Percentiles rank a stretch among this genome's conserved stretches.
phyloP scores from a whole-genome alignment of 768 basidiomycete species.

The Coprinellus aureogranulatus region DNA sequence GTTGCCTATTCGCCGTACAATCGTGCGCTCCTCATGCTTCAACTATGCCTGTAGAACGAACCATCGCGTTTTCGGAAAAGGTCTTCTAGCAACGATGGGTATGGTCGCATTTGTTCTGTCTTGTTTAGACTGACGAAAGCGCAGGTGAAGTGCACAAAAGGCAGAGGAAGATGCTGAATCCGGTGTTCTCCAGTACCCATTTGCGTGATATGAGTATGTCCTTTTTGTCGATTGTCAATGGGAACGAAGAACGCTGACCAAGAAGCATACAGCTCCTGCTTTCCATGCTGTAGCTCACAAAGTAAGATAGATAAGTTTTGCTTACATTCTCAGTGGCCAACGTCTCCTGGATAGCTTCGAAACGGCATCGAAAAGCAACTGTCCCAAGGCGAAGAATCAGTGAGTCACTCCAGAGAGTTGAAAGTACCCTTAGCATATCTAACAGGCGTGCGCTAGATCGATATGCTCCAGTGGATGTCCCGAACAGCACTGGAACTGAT shows the following conservation, averaged over 20 bases:
- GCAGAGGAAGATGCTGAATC: slow-evolving; percentile 38
- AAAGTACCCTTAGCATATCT: neutral
- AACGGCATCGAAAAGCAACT: slow-evolving; percentile 22
- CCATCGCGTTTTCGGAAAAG: slow-evolving; percentile 5
- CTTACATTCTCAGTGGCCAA: slow-evolving; percentile 11
- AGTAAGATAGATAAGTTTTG: slow-evolving; percentile 12
- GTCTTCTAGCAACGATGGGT: slow-evolving; percentile 9
- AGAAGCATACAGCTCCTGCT: slow-evolving; percentile 25
- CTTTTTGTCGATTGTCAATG: neutral
- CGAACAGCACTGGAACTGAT: slow-evolving; percentile 9
- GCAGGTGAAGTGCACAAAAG: slow-evolving; percentile 42
- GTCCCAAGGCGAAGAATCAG: slow-evolving; percentile 26
- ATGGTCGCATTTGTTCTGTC: neutral
- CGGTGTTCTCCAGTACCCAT: slow-evolving; percentile 34
- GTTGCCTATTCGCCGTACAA: neutral
- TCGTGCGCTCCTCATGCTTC: too few species aligned
- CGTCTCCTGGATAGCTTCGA: slow-evolving; percentile 25
- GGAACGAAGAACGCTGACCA: neutral
- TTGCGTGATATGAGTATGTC: slow-evolving; percentile 34
- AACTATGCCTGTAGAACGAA: slow-evolving; percentile 3
- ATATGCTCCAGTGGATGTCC: slow-evolving; percentile 6
- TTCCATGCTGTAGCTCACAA: slow-evolving; percentile 32
- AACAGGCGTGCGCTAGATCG: neutral
- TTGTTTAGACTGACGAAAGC: neutral
- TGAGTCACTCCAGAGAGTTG: neutral